Conservation (phyloP, 768 basidiomycete genomes). For the Termitomyces sp. region DNA sequence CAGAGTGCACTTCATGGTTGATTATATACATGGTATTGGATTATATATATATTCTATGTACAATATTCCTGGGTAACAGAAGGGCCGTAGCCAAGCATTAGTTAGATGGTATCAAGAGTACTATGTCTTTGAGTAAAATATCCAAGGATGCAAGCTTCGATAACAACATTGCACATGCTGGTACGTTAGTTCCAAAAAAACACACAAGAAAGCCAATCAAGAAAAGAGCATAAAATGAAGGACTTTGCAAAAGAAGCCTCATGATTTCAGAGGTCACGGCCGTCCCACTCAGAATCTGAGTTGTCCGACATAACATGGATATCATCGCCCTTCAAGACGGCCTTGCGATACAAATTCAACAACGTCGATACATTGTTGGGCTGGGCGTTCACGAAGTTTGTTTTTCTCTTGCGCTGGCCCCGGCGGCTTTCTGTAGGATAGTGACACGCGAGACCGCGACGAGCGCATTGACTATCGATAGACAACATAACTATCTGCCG, state of each 20-base stretch:
- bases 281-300: neutral
- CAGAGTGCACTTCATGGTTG: neutral
- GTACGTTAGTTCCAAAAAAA: neutral
- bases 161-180: neutral
- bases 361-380: neutral
- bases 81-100: neutral
- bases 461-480: conserved; percentile 8
- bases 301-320: neutral
- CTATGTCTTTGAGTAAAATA: neutral
- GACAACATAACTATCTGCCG: neutral
- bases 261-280: neutral
- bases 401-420: conserved; percentile 9
- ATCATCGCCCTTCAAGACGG: neutral
- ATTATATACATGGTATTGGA: neutral
- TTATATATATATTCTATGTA: neutral
- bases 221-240: neutral
- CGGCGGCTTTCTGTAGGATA: conserved; percentile 12
- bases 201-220: neutral
- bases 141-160: neutral
- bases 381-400: neutral
- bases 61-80: neutral
- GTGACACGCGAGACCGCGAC: conserved; percentile 5
- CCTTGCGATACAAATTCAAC: neutral
- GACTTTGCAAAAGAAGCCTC: too few relatives aligned
- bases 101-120: neutral